Evolutionary conservation across 805 yeast species (phyloP).

Genomic region (Brettanomyces nanus): DNA sequence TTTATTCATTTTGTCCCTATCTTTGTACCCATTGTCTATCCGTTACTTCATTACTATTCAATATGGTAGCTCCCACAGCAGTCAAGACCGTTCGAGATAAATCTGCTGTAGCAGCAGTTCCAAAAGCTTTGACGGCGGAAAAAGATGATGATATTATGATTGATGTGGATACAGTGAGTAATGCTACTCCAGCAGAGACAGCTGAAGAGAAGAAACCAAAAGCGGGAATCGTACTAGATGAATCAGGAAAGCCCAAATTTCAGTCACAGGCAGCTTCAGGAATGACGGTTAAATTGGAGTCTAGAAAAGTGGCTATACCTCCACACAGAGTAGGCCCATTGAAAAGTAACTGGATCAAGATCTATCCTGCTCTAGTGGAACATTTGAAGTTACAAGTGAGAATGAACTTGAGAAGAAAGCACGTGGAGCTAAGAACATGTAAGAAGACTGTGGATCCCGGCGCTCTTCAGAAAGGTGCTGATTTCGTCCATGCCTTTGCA

Average conservation of each 20-base stretch:
- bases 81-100: too few species aligned
- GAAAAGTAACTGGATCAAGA: slow-evolving; percentile 83
- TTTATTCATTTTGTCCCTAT: too few species aligned
- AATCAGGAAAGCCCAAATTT: slow-evolving; percentile 82
- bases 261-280: slow-evolving; percentile 58
- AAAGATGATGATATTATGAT: slow-evolving; percentile 46
- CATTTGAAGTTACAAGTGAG: slow-evolving; percentile 91
- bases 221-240: slow-evolving; percentile 58
- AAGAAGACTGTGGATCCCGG: slow-evolving; percentile 85
- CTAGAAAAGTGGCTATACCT: slow-evolving; percentile 87
- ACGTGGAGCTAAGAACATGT: slow-evolving; percentile 80
- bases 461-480: slow-evolving; percentile 96
- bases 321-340: slow-evolving; percentile 97
- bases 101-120: too few species aligned
- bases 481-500: slow-evolving; percentile 90
- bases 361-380: slow-evolving; percentile 93
- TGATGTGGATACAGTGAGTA: slow-evolving; percentile 18
- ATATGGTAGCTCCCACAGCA: too few species aligned
- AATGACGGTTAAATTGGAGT: slow-evolving; percentile 68
- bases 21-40: too few species aligned
- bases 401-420: slow-evolving; percentile 83
- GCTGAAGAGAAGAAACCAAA: slow-evolving; percentile 24
- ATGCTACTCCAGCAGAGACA: slow-evolving; percentile 15
- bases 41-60: too few species aligned
- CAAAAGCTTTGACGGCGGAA: too few species aligned